A percentile compares a stretch with the other conserved stretches of the same genome.
Conservation (phyloP, 371 early-diverging fungal genomes). For the Capniomyces stellatus region DNA sequence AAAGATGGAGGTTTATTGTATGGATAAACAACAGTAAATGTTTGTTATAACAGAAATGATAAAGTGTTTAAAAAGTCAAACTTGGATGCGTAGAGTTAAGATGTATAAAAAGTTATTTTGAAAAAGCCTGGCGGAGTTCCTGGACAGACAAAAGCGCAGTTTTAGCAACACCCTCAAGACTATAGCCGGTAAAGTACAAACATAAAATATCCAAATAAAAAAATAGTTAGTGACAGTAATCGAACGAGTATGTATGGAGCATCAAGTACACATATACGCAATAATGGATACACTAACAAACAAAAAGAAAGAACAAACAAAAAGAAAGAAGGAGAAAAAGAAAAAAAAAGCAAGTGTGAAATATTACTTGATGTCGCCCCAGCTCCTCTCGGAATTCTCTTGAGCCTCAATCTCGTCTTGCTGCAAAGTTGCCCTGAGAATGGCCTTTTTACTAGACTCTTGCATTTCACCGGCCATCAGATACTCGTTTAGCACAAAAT, state of each 20-base stretch:
- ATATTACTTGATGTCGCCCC: constrained; percentile 27
- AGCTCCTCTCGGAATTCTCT: constrained; percentile 32
- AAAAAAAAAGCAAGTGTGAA: not conserved
- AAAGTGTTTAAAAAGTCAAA: too few species aligned
- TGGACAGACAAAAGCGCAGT: constrained; percentile 24
- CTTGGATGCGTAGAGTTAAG: too few species aligned
- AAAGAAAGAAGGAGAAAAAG: not conserved
- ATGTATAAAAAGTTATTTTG: not conserved
- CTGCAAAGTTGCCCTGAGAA: constrained; percentile 49
- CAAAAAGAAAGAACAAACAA: not conserved
- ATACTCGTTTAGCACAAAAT: constrained; percentile 69
- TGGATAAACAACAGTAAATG: too few species aligned
- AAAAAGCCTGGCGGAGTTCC: constrained; percentile 23
- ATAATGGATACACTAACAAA: not conserved
- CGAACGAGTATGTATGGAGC: not conserved
- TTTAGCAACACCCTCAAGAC: constrained; percentile 23
- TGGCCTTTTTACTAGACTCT: constrained; percentile 64
- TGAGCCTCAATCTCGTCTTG: constrained; percentile 56
- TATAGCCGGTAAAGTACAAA: too few species aligned
- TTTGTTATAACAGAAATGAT: too few species aligned
- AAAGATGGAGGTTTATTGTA: too few species aligned
- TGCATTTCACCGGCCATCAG: constrained; percentile 68
- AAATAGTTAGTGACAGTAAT: not conserved
- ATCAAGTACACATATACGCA: not conserved
- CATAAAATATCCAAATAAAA: not conserved